Evolutionary conservation across 1,284 basidiomycete species (phyloP).

Genomic region (Tremellales sp.): DNA sequence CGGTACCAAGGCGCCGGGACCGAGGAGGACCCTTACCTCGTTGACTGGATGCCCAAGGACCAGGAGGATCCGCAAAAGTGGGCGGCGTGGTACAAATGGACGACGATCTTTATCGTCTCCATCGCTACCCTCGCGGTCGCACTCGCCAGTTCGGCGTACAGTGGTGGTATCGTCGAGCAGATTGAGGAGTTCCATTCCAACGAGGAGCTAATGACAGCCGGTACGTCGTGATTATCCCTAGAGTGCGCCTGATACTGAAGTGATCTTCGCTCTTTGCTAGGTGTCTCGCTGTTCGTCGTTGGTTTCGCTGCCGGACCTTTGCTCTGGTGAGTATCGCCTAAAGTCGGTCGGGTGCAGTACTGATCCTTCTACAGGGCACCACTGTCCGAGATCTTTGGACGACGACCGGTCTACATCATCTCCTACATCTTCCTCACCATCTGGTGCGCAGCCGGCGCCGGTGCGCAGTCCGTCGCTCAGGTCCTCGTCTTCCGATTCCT

Average conservation of each 20-base stretch:
- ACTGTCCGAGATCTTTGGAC: slow-evolving; percentile 55
- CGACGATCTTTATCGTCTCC: slow-evolving; percentile 15
- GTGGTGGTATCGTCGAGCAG: slow-evolving; percentile 27
- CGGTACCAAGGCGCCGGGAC: slow-evolving; percentile 48
- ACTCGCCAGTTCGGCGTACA: slow-evolving; percentile 34
- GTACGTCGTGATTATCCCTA: slow-evolving; percentile 14
- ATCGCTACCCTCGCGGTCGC: slow-evolving; percentile 38
- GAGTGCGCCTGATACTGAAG: not conserved
- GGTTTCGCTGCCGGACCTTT: slow-evolving; percentile 42
- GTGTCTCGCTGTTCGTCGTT: slow-evolving; percentile 34
- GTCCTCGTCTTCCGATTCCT: slow-evolving; percentile 41
- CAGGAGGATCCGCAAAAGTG: slow-evolving; percentile 41
- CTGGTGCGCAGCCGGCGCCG: slow-evolving; percentile 34
- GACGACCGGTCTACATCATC: slow-evolving; percentile 62
- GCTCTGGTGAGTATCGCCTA: slow-evolving; percentile 5
- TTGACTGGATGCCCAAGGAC: slow-evolving; percentile 41
- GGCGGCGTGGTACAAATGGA: slow-evolving; percentile 34
- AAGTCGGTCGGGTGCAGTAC: not conserved
- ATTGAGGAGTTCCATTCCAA: slow-evolving; percentile 26
- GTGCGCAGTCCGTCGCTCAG: slow-evolving; percentile 27
- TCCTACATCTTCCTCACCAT: slow-evolving; percentile 47
- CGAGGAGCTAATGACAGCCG: slow-evolving; percentile 29
- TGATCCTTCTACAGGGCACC: slow-evolving; percentile 36
- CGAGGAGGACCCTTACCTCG: slow-evolving; percentile 45
- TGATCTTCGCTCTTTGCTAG: not conserved